These are phyloP conservation scores for Plasmodium knowlesi DNA, from an alignment of 169 alveolate genomes.

Conservation along the genomic window DNA sequence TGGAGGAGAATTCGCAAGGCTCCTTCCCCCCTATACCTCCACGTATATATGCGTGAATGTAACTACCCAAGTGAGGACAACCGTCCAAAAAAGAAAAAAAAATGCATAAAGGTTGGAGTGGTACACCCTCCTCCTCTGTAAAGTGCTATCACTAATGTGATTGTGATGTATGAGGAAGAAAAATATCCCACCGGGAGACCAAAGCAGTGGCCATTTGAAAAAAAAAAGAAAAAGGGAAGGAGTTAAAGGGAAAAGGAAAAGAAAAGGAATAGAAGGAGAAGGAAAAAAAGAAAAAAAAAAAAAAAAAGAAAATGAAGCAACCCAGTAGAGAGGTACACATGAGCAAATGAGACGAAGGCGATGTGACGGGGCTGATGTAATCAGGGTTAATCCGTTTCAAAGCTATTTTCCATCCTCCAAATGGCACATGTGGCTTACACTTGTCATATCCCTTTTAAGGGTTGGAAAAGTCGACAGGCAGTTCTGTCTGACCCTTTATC, in stretches of 20 bases:
- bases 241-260: too few species aligned
- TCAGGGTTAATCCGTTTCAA: background rate
- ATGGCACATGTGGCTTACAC: background rate
- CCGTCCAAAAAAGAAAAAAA: background rate
- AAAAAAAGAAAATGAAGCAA: background rate
- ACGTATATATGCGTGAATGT: background rate
- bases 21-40: background rate
- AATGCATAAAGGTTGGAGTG: background rate
- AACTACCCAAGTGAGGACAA: background rate
- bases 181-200: background rate
- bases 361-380: background rate
- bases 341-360: too few species aligned
- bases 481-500: background rate
- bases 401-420: background rate
- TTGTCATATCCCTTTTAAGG: background rate
- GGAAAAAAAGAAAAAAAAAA: background rate
- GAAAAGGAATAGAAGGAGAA: too few species aligned
- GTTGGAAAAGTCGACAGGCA: background rate
- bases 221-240: too few species aligned
- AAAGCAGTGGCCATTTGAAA: background rate
- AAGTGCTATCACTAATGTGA: background rate
- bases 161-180: background rate
- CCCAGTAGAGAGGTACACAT: background rate
- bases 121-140: background rate
- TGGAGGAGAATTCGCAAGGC: background rate